Conservation (phyloP, 345 rosid genomes). For the Euphorbia pulcherrima region DNA sequence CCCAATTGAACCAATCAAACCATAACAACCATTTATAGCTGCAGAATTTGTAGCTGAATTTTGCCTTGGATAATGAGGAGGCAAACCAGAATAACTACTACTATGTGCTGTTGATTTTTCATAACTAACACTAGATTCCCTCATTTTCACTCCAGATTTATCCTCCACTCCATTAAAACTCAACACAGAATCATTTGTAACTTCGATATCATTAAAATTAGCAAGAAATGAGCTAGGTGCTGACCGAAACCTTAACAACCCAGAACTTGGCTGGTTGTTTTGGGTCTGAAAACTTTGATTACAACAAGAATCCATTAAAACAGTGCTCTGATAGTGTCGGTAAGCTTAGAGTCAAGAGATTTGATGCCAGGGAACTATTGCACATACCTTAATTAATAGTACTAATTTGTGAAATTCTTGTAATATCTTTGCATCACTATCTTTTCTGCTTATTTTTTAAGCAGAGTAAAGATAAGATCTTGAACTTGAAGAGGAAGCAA, state of each 20-base stretch:
- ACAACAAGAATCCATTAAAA: slow-evolving; percentile 58
- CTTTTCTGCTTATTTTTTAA: slow-evolving; percentile 54
- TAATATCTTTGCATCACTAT: slow-evolving; percentile 42
- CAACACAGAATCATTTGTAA: slow-evolving; percentile 30
- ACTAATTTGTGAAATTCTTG: slow-evolving; percentile 24
- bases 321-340: slow-evolving; percentile 3
- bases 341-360: slow-evolving; percentile 15
- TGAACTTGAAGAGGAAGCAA: slow-evolving; percentile 72
- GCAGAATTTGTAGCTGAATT: slow-evolving; percentile 38
- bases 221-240: slow-evolving; percentile 64
- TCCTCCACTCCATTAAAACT: slow-evolving; percentile 25
- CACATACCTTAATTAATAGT: slow-evolving; percentile 11
- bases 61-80: slow-evolving; percentile 78
- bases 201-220: slow-evolving; percentile 31
- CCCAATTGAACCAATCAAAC: slow-evolving; percentile 31
- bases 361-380: slow-evolving; percentile 27
- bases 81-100: slow-evolving; percentile 54
- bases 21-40: slow-evolving; percentile 50
- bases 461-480: slow-evolving; percentile 72
- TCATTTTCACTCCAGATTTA: slow-evolving; percentile 25
- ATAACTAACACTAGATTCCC: slow-evolving; percentile 30
- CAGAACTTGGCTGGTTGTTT: slow-evolving; percentile 49
- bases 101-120: no score
- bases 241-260: slow-evolving; percentile 76
- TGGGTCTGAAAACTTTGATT: slow-evolving; percentile 35